These are phyloP conservation scores for Blastocystis hominis DNA, from an alignment of 352 stramenopile species.

Conservation along the genomic window DNA sequence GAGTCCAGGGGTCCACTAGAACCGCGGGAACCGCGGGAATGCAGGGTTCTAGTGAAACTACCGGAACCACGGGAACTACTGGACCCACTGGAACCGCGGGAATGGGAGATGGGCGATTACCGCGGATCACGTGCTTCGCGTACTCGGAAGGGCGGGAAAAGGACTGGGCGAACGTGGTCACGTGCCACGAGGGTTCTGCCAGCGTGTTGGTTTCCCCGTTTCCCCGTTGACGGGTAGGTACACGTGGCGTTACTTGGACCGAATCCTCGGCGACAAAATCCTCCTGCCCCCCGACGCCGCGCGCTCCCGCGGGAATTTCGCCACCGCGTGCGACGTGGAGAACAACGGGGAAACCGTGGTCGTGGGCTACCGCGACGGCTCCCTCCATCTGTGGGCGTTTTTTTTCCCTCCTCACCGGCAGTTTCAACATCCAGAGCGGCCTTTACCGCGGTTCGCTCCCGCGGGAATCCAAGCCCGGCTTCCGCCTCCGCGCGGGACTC, in stretches of 20 bases:
- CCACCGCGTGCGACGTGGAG: neutral
- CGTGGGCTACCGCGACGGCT: neutral
- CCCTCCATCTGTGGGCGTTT: slow-evolving; percentile 73
- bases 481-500: neutral
- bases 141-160: slow-evolving; percentile 75
- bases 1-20: neutral
- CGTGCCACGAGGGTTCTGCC: slow-evolving; percentile 75
- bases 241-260: slow-evolving; percentile 81
- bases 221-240: slow-evolving; percentile 59
- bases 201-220: slow-evolving; percentile 65
- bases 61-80: no score
- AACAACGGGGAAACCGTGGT: slow-evolving; percentile 33
- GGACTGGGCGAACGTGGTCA: slow-evolving; percentile 84
- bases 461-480: slow-evolving; percentile 60
- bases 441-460: slow-evolving; percentile 79
- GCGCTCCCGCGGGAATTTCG: neutral
- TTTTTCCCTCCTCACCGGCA: slow-evolving; percentile 77
- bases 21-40: neutral
- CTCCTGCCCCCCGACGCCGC: slow-evolving; percentile 61
- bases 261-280: slow-evolving; percentile 78
- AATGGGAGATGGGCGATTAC: slow-evolving; percentile 66
- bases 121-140: slow-evolving; percentile 71
- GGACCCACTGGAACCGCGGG: neutral
- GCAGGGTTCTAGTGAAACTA: neutral
- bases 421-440: slow-evolving; percentile 88